Percentiles rank a stretch among this genome's conserved stretches.
phyloP scores from a whole-genome alignment of 2,329 filamentous ascomycete genomes.

The Sarocladiaceae sp. region DNA sequence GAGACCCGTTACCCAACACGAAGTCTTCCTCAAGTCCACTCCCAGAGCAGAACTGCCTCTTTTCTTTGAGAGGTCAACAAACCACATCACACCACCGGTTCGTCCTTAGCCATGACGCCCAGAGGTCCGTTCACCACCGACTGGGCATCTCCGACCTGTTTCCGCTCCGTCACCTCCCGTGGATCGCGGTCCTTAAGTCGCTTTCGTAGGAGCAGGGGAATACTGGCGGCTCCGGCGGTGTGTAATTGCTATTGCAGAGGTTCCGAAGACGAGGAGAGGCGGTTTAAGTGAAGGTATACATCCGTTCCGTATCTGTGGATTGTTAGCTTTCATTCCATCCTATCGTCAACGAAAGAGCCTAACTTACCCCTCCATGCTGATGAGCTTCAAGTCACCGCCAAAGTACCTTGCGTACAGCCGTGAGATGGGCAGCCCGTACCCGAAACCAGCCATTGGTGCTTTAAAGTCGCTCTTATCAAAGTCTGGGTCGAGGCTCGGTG shows the following conservation, averaged over 20 bases:
- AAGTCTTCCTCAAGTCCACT: too few relatives aligned
- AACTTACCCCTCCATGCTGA: slow-evolving; percentile 96
- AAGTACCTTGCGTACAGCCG: slow-evolving; percentile 94
- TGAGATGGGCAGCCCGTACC: slow-evolving; percentile 94
- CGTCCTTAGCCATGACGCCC: slow-evolving; percentile 17
- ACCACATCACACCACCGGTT: slow-evolving; percentile 28
- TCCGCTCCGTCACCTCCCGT: slow-evolving; percentile 74
- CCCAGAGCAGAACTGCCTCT: too few relatives aligned
- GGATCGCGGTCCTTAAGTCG: slow-evolving; percentile 49
- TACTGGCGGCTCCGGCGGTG: slow-evolving; percentile 28
- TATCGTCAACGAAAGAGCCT: slow-evolving; percentile 10
- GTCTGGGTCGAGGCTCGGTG: slow-evolving; percentile 89
- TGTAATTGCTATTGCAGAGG: slow-evolving; percentile 89
- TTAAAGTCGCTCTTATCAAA: slow-evolving; percentile 99
- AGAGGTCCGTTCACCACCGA: slow-evolving; percentile 56
- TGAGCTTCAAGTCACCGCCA: slow-evolving; percentile 92
- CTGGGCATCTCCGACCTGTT: slow-evolving; percentile 85
- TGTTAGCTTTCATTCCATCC: slow-evolving; percentile 13
- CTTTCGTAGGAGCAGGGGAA: slow-evolving; percentile 46
- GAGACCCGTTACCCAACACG: too few relatives aligned
- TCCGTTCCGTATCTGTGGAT: slow-evolving; percentile 82
- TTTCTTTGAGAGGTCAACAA: too few relatives aligned
- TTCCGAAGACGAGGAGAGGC: slow-evolving; percentile 90
- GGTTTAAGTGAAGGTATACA: slow-evolving; percentile 95
- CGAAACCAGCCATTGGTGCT: slow-evolving; percentile 97